A percentile compares a stretch with the other conserved stretches of the same genome.
phyloP scores from a whole-genome alignment of 1,284 basidiomycete species.

The Inonotus hispidus region DNA sequence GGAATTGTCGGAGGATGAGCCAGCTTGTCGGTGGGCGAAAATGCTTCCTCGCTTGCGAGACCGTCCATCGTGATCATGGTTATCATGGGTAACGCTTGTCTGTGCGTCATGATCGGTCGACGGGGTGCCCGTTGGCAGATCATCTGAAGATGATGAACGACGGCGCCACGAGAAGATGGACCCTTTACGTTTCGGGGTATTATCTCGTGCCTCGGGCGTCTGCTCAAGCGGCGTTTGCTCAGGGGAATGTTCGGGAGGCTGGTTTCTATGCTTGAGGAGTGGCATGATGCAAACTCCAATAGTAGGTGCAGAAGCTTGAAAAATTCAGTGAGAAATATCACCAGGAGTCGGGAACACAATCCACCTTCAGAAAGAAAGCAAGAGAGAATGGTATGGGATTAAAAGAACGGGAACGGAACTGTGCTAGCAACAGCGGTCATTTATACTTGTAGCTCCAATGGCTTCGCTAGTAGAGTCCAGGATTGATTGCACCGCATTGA shows the following conservation, averaged over 20 bases:
- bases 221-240: too few relatives aligned
- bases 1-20: constrained; percentile 4
- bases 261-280: constrained; percentile 2
- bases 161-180: constrained; percentile 10
- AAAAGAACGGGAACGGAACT: too few relatives aligned
- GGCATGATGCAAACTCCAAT: constrained; percentile 1
- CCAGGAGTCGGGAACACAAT: not conserved
- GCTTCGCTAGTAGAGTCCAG: too few relatives aligned
- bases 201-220: not conserved
- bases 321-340: not conserved
- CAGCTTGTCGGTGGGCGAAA: constrained; percentile 10
- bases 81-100: not conserved
- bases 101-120: not conserved
- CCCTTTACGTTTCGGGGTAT: not conserved
- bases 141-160: constrained; percentile 6
- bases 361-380: too few relatives aligned
- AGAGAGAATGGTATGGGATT: too few relatives aligned
- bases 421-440: too few relatives aligned
- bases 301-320: not conserved
- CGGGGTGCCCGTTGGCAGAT: not conserved
- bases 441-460: too few relatives aligned
- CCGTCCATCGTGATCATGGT: not conserved
- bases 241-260: not conserved
- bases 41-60: not conserved
- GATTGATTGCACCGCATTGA: too few relatives aligned